phyloP scores from a whole-genome alignment of 805 yeast genomes.

The Candida hungchunana region DNA sequence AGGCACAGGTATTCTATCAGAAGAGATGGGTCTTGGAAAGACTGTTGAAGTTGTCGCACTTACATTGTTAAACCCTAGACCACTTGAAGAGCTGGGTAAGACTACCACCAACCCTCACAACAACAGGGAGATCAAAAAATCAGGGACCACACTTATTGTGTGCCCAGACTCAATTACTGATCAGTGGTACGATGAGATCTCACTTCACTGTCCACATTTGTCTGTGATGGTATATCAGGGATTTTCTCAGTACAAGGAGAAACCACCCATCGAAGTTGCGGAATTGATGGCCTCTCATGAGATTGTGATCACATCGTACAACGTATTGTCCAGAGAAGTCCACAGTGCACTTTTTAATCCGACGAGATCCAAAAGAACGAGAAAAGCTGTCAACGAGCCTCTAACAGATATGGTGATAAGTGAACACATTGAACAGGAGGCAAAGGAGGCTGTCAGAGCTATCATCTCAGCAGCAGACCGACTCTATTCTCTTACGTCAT shows the following conservation, averaged over 20 bases:
- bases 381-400: conserved; percentile 7
- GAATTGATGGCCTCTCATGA: conserved; percentile 59
- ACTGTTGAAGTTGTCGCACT: conserved; percentile 81
- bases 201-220: conserved; percentile 53
- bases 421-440: conserved; percentile 2
- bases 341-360: conserved; percentile 77
- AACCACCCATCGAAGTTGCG: conserved; percentile 37
- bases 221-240: conserved; percentile 66
- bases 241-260: conserved; percentile 32
- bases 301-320: conserved; percentile 76
- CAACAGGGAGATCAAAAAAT: conserved; percentile 30
- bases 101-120: conserved; percentile 5
- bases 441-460: conserved; percentile 8
- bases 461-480: conserved; percentile 14
- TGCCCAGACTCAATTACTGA: conserved; percentile 80
- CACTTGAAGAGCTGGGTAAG: conserved; percentile 15
- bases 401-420: conserved; percentile 1
- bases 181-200: conserved; percentile 84
- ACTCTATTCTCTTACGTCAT: not conserved
- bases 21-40: conserved; percentile 97
- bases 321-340: conserved; percentile 65
- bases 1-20: conserved; percentile 64
- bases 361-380: conserved; percentile 26
- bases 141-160: conserved; percentile 74
- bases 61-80: conserved; percentile 56